Base-by-base conservation (phyloP, 208 protist genomes). In the Acanthamoeba castellanii region DNA sequence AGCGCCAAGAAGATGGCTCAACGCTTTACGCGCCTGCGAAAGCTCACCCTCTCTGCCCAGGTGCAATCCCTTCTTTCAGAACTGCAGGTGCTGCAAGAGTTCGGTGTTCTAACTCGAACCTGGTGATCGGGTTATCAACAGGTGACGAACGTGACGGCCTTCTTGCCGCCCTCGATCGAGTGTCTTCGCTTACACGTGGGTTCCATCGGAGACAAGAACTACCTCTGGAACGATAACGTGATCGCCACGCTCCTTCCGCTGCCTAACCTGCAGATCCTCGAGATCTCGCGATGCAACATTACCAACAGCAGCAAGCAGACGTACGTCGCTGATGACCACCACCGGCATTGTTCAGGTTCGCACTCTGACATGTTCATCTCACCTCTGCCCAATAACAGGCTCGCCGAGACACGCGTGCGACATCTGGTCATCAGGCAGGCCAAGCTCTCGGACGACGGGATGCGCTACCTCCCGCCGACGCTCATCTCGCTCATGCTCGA, bases 1-100 rank as follows among this genome's bases (percentile, higher is more conserved):
- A 87, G 78, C 50, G 78, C 78, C n/a, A 87, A 59, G 78, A 87
- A 59, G 57, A 87, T 87, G 78, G 78, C 78, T 30, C 78, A 87
- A 42, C 78, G 78, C 78, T 87, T 87, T 22, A 87, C 78, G 4
- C 78, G 78, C 45, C 78, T 87, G 8, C 78, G 78, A 52, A 87
- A 87, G 25, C 78, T 87, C 27, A 87, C 78, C 2, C 78, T 87
- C 50, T 87, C 78, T n/a, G 78, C 78, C 32, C 78, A 87, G 30
- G 78, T 87, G 47, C 45, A 11, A 0, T 13, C 68, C 32, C n/a
- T 30, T 6, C 3, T 32, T 30, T 20, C 14, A 7, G 45, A 50
- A 50, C 45, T 50, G 45, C 45, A 14, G 13, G 45, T 14, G 45
- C 5, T 50, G 37, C 37, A 1, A 42, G 37, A 42, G 37, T 3